Base-by-base conservation (phyloP, 768 basidiomycete genomes). In the Leccinum uliginosum region DNA sequence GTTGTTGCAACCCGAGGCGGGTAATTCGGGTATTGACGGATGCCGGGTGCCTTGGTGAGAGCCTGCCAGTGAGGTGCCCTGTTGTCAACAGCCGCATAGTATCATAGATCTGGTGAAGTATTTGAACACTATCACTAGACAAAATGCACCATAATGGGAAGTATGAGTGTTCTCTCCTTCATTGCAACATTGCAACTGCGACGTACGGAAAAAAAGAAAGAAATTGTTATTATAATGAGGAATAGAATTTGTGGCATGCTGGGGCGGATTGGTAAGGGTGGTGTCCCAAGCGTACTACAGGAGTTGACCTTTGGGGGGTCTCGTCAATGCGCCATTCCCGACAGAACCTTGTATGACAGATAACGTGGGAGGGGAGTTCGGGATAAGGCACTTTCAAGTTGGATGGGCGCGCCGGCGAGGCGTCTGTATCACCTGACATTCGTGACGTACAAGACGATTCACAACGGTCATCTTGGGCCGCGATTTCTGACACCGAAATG, bases 381-480 rank as follows among this genome's bases (percentile, higher is more conserved):
- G 19, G 10, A 11, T 43, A 43, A 17, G 7, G 35, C 8, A 17
- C 35, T 38, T 4, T 1, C 35, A 8, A 38, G 35, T 38, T 38
- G 35, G 35, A 35, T 35, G 34, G 3, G 29, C 0, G 32, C 32
- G 9, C 32, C 32, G 12, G 14, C 14, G 32, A 32, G 32, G 32
- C 32, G 6, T 14, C 32, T 32, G 6, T 26, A 26, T 17, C 29
- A 21, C 23, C 1, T 8, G 19, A 17, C 19, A 3, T 6, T 11
- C 4, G 12, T 43, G 38, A 47, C 14, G 24, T 6, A 17, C 9
- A 17, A 35, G 17, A n/a, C n/a, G n/a, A 24, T 55, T 23, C 34
- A 50, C 30, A 48, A 48, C 58, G 23, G 46, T 38, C 43, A 54
- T 11, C 50, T 52, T 49, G 27, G 40, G 40, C n/a, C 34, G 53